A percentile compares a stretch with the other conserved stretches of the same genome.
These are phyloP conservation scores for Rubia peregrina DNA, from an alignment of 305 asterid genomes.

Conservation along the genomic window DNA sequence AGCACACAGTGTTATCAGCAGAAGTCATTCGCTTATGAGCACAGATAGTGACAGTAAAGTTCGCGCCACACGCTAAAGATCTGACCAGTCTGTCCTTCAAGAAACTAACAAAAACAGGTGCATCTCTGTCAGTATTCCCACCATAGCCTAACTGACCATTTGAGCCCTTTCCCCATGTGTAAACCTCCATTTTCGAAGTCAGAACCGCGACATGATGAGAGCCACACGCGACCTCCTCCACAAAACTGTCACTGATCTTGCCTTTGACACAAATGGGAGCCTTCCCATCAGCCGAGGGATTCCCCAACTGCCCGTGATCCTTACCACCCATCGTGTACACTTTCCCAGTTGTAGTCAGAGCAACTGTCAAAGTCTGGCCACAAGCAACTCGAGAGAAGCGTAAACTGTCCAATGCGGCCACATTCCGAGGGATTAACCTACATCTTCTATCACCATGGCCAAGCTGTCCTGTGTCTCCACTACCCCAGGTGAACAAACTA, in stretches of 20 bases:
- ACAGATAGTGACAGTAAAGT: constrained; percentile 69
- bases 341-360: constrained; percentile 48
- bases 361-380: constrained; percentile 61
- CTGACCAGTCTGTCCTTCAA: constrained; percentile 72
- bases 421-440: constrained; percentile 42
- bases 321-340: constrained; percentile 73
- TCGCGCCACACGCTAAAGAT: constrained; percentile 70
- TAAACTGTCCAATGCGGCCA: constrained; percentile 35
- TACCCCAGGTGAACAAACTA: constrained; percentile 90
- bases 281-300: constrained; percentile 33
- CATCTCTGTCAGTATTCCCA: constrained; percentile 40
- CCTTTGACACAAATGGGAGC: constrained; percentile 49
- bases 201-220: constrained; percentile 66
- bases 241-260: constrained; percentile 36
- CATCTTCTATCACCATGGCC: constrained; percentile 56
- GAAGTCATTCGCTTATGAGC: constrained; percentile 69
- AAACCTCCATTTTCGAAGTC: constrained; percentile 71
- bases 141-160: constrained; percentile 91
- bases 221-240: constrained; percentile 77
- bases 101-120: constrained; percentile 57
- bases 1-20: constrained; percentile 65
- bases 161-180: constrained; percentile 85
- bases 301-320: constrained; percentile 36
- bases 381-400: constrained; percentile 59
- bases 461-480: constrained; percentile 67